phyloP scores from a whole-genome alignment of 257 asterid genomes.

The Prunella vulgaris region DNA sequence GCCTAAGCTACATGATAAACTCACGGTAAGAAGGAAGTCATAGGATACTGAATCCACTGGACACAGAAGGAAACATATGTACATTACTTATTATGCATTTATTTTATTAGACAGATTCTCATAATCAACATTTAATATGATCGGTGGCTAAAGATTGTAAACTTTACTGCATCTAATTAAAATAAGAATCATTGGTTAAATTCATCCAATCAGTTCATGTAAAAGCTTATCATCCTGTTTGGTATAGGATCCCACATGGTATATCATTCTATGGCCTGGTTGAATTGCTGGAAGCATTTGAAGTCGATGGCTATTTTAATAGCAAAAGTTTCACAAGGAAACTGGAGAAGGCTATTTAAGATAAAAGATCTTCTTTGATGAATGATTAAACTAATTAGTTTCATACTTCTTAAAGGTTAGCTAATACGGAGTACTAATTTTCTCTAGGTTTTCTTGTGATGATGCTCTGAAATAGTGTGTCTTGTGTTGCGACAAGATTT shows the following conservation, averaged over 20 bases:
- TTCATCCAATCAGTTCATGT: neutral
- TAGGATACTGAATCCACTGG: conserved; percentile 2
- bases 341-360: neutral
- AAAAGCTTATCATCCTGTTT: neutral
- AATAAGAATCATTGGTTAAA: neutral
- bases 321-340: neutral
- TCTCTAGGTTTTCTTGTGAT: neutral
- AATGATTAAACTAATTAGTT: neutral
- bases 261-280: neutral
- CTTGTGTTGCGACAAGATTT: neutral
- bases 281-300: conserved; percentile 7
- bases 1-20: conserved; percentile 1
- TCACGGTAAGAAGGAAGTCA: neutral
- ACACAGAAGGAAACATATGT: neutral
- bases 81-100: no score
- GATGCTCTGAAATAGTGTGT: neutral
- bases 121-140: neutral
- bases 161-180: neutral
- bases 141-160: neutral
- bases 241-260: neutral
- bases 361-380: neutral
- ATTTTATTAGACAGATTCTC: neutral
- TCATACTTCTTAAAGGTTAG: neutral
- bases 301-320: neutral
- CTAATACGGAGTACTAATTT: neutral